Evolutionary conservation across 176 grass and related monocot genomes (phyloP).

Genomic region (Chrysopogon serrulatus): DNA sequence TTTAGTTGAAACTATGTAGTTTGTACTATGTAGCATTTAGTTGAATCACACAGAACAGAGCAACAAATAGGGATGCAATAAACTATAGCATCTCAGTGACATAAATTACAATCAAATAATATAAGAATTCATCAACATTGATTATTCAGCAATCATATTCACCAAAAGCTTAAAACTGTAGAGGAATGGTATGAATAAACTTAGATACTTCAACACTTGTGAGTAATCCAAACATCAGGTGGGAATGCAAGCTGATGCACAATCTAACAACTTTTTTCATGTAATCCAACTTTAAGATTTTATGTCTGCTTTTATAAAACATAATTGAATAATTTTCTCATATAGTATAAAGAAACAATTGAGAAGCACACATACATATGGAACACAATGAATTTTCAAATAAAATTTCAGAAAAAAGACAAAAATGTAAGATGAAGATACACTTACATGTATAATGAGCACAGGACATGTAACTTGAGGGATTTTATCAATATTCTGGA

Average conservation of each 20-base stretch:
- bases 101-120: not conserved
- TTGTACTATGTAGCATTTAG: too few species aligned
- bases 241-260: not conserved
- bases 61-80: not conserved
- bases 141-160: not conserved
- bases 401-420: not conserved
- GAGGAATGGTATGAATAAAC: not conserved
- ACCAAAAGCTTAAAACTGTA: not conserved
- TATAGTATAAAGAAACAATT: not conserved
- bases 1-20: too few species aligned
- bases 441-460: slow-evolving; percentile 93
- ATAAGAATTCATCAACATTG: not conserved
- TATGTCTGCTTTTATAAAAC: not conserved
- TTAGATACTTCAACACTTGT: not conserved
- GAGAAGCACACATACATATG: not conserved
- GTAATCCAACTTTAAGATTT: not conserved
- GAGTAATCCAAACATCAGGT: not conserved
- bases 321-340: not conserved
- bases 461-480: slow-evolving; percentile 80
- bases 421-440: slow-evolving; percentile 22
- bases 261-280: not conserved
- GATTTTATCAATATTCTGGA: slow-evolving; percentile 95
- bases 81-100: not conserved
- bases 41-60: not conserved
- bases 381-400: not conserved